phyloP scores from a whole-genome alignment of 2,329 filamentous ascomycete genomes.

The Balansia obtecta region DNA sequence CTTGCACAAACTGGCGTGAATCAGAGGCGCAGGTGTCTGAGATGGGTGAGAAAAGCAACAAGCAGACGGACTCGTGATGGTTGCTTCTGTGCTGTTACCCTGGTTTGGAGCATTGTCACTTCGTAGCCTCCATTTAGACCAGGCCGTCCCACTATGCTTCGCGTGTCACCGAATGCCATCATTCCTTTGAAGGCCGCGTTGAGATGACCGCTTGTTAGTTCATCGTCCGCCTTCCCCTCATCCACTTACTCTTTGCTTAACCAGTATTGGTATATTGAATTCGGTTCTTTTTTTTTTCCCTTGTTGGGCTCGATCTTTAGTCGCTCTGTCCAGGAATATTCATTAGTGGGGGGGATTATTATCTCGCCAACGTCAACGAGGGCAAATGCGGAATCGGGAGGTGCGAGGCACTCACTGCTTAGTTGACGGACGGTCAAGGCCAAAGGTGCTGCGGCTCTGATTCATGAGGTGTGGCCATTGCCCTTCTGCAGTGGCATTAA shows the following conservation, averaged over 20 bases:
- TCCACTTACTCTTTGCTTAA: background rate
- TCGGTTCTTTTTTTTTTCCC: background rate
- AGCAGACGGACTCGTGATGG: background rate
- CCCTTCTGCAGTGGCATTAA: too few species aligned
- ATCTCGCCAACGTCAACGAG: background rate
- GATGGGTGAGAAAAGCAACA: conserved; percentile 10
- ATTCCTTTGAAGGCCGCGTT: background rate
- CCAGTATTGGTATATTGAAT: background rate
- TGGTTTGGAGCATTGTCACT: background rate
- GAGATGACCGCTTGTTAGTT: background rate
- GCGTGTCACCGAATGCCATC: background rate
- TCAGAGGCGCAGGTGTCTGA: conserved; percentile 8
- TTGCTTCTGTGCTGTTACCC: background rate
- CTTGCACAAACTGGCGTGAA: conserved; percentile 2
- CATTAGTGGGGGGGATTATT: background rate
- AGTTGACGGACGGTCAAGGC: background rate
- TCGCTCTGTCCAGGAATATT: background rate
- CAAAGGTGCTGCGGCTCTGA: too few species aligned
- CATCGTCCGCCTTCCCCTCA: background rate
- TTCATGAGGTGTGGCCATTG: too few species aligned
- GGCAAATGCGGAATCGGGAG: background rate
- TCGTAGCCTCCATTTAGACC: conserved; percentile 2
- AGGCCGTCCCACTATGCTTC: background rate
- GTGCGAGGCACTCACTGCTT: background rate
- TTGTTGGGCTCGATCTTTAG: background rate